Base-by-base conservation (phyloP, 2,329 filamentous ascomycete species). In the Leptographium lundbergii region DNA sequence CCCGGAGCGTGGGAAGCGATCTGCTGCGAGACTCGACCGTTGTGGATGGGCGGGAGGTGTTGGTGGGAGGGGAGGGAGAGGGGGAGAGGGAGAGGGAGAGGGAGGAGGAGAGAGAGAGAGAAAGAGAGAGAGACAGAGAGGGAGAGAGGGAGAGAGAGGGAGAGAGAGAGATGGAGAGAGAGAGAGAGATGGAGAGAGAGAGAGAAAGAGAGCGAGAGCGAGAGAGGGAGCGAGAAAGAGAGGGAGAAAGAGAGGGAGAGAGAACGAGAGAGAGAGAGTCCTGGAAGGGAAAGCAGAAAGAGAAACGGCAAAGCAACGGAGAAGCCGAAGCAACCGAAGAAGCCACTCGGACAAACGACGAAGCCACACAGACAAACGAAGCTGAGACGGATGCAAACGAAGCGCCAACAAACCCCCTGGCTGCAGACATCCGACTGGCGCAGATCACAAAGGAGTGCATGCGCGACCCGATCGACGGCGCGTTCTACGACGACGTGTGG, bases 401-500 rank as follows among this genome's bases (percentile, higher is more conserved):
- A 24, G 10, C 22, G 6, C 9, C n/a, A 4, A 6, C 22, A 25
- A 24, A 76, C 36, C 77, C 77, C 10, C 70, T 82, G 63, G 74
- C 81, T 55, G 74, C 84, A 10, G 89, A 94, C 59, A 85, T 97
- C 66, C 81, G 82, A 60, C 81, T 80, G 24, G 89, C 90, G 0
- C 75, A 81, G 39, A 81, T 99, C 29, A 84, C 89, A 63, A 89
- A 91, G 66, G 88, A 97, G 69, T 97, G 92, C 73, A 99, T 99
- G 91, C 82, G 80, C 19, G 94, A 99, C 71, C 94, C 95, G 0
- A 74, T 99, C 48, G 85, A 86, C 60, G 81, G 89, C 58, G 75
- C 80, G 1, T 99, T 99, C 72, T 88, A 89, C 69, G 82, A 94
- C 53, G 88, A 95, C 62, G 85, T 89, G 1, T 99, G 95, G 95